phyloP scores from a whole-genome alignment of 2,329 filamentous ascomycete genomes.

The Drechslerella dactyloides region DNA sequence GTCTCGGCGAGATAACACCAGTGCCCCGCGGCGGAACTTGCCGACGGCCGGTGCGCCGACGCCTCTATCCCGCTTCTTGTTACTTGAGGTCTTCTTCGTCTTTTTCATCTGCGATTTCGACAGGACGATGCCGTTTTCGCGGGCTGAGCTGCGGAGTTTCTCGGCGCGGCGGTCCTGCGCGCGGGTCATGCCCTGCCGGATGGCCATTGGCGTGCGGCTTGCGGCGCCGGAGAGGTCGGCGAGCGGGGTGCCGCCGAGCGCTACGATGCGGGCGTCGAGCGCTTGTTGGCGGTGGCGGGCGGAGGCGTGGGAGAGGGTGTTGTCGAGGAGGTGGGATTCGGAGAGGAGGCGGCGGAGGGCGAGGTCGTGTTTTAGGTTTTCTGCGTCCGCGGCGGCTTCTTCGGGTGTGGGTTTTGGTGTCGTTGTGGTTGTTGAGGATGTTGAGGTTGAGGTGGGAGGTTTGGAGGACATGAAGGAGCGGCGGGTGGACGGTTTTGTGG shows the following conservation, averaged over 20 bases:
- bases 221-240: constrained; percentile 65
- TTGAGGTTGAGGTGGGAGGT: constrained; percentile 11
- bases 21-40: constrained; percentile 76
- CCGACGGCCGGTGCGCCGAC: constrained; percentile 77
- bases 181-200: constrained; percentile 80
- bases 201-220: constrained; percentile 85
- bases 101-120: constrained; percentile 66
- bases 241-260: constrained; percentile 76
- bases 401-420: constrained; percentile 17
- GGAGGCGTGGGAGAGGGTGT: constrained; percentile 60
- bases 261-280: constrained; percentile 80
- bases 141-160: constrained; percentile 76
- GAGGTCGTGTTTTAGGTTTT: constrained; percentile 66
- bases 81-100: constrained; percentile 57
- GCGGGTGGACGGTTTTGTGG: constrained; percentile 37
- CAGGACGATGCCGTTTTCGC: constrained; percentile 87
- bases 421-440: constrained; percentile 3
- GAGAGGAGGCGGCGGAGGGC: constrained; percentile 86
- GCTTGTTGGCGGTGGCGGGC: constrained; percentile 81
- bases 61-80: constrained; percentile 64
- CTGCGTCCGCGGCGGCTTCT: constrained; percentile 14
- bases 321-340: constrained; percentile 85
- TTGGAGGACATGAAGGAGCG: constrained; percentile 45
- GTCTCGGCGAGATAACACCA: constrained; percentile 80
- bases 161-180: constrained; percentile 71